Conservation (phyloP, 495 filamentous ascomycete species). For the Aspergillus bridgeri region DNA sequence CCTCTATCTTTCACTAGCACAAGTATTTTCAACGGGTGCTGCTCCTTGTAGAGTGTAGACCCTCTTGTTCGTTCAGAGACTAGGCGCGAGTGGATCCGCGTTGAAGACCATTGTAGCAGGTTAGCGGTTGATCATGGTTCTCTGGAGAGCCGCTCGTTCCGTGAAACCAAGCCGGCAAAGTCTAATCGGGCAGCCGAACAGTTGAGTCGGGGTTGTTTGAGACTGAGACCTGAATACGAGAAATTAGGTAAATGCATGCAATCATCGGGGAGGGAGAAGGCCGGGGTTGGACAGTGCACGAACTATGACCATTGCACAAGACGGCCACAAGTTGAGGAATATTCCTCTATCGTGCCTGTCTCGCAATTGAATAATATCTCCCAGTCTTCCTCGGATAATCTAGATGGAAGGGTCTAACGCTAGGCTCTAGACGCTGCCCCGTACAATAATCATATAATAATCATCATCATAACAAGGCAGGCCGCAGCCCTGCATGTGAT, state of each 20-base stretch:
- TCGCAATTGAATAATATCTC: too few relatives aligned
- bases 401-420: too few relatives aligned
- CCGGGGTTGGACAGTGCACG: not conserved
- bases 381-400: too few relatives aligned
- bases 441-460: too few relatives aligned
- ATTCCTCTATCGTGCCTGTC: too few relatives aligned
- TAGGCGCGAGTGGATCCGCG: too few relatives aligned
- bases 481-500: not conserved
- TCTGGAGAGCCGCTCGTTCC: not conserved
- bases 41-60: not conserved
- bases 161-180: not conserved
- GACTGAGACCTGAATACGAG: constrained; percentile 1
- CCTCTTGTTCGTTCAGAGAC: not conserved
- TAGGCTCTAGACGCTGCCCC: too few relatives aligned
- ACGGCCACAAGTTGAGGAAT: too few relatives aligned
- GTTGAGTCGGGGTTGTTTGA: constrained; percentile 1
- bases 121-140: not conserved
- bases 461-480: too few relatives aligned
- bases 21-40: not conserved
- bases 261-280: not conserved
- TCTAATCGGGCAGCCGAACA: not conserved
- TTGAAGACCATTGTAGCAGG: not conserved
- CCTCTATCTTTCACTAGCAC: not conserved
- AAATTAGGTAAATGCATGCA: not conserved
- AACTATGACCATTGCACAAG: too few relatives aligned